Percentiles rank a stretch among this genome's conserved stretches.
phyloP scores from a whole-genome alignment of 176 grass and related monocot species.

The Rhynchospora tenuis region DNA sequence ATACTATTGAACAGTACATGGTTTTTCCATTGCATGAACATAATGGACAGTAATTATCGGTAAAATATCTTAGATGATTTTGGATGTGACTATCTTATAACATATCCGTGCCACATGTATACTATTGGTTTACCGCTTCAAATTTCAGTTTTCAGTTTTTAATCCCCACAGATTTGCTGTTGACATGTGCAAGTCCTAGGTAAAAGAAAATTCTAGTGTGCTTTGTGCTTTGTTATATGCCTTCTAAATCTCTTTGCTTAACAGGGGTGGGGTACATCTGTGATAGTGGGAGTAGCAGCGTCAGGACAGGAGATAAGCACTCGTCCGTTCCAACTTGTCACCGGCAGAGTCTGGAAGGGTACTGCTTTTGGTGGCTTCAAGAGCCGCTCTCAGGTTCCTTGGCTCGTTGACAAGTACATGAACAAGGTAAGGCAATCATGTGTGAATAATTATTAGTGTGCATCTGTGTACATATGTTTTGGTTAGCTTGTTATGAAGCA shows the following conservation, averaged over 20 bases:
- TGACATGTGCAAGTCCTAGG: background rate
- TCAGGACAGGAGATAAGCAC: slow-evolving; percentile 94
- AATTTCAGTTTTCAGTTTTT: background rate
- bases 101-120: background rate
- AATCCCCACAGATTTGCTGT: background rate
- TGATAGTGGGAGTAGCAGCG: slow-evolving; percentile 83
- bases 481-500: background rate
- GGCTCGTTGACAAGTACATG: slow-evolving; percentile 97
- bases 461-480: background rate
- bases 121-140: background rate
- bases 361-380: slow-evolving; percentile 97
- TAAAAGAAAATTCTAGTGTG: background rate
- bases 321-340: slow-evolving; percentile 89
- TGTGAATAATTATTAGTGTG: background rate
- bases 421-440: slow-evolving; percentile 64
- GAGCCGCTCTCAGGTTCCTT: slow-evolving; percentile 87
- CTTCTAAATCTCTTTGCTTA: background rate
- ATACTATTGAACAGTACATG: background rate
- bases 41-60: background rate
- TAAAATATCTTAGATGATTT: background rate
- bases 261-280: slow-evolving; percentile 94
- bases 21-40: too few relatives aligned
- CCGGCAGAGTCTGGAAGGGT: slow-evolving; percentile 92
- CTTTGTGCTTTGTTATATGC: background rate
- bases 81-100: background rate